Evolutionary conservation across 2,329 filamentous ascomycete species (phyloP), one percentile per base, ranked within the genome.

Genomic region (Aspergillus uvarum): DNA sequence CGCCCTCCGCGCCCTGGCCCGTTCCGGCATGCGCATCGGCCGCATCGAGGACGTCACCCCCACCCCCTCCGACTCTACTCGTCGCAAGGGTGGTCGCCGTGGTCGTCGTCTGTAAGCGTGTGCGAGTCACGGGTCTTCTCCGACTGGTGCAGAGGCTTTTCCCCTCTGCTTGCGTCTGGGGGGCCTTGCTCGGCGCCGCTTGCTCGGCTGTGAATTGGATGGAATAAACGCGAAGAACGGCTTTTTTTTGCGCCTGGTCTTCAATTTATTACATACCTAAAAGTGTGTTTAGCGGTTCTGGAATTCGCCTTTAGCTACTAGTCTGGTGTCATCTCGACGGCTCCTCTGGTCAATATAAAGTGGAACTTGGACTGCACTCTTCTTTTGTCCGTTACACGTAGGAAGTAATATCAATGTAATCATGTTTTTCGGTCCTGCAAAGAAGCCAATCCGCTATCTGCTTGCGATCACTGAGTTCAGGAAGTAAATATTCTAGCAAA

Each of bases 71-170:
- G 95, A 99, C 84, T 96, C 92, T 81, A 99, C 95, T 78, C 91
- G 95, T 85, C 93, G 94, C 86, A 99, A 99, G 92, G 95, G 95
- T 86, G 95, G 95, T 97, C 93, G 95, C 84, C 94, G 95, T 91
- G 95, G 95, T 98, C 95, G 95, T 85, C 94, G 95, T 96, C 91
- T 99, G 83, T 99, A 86, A 91, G 83, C 80, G 76, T 78, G 67
- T 79, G 72, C 70, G 68, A 62, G 66, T 61, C 11, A 12, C 26
- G 63, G 65, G 65, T 65, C 68, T 67, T 63, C 63, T 69, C 64
- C 67, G 59, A 62, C 62, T 65, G 58, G 52, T 68, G 64, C 68
- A 54, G 54, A 66, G 63, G 56, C 4, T 22, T 22, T 22, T 56
- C 71, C 64, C 68, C 63, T 72, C 65, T 66, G 68, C 71, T 71